Conservation (phyloP, 2,329 filamentous ascomycete species). For the Cladosporium sp. region DNA sequence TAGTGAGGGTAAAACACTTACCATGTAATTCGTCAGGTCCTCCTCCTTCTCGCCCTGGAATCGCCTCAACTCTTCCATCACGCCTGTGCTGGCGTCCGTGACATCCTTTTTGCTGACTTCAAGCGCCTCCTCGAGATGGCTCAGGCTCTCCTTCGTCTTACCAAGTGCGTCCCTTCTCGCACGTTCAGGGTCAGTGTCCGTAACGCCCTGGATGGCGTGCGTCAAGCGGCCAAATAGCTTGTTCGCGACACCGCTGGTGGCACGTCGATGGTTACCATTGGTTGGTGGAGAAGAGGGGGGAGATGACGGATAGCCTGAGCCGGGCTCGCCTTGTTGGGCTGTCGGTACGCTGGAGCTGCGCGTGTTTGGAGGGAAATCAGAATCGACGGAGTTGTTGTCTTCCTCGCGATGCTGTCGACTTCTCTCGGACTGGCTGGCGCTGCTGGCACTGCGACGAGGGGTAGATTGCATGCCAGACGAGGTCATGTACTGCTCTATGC, state of each 20-base stretch:
- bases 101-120: constrained; percentile 86
- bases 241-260: constrained; percentile 79
- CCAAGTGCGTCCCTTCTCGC: constrained; percentile 90
- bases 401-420: constrained; percentile 45
- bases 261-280: constrained; percentile 62
- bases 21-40: constrained; percentile 91
- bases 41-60: constrained; percentile 97
- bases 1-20: constrained; percentile 51
- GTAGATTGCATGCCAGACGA: constrained; percentile 59
- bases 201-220: constrained; percentile 92
- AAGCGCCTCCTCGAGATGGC: constrained; percentile 83
- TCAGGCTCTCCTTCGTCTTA: constrained; percentile 85
- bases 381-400: constrained; percentile 87
- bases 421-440: constrained; percentile 33
- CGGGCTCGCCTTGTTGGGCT: constrained; percentile 25
- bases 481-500: constrained; percentile 88
- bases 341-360: constrained; percentile 14
- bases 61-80: constrained; percentile 81
- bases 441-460: constrained; percentile 59
- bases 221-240: constrained; percentile 92
- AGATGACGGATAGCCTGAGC: constrained; percentile 12
- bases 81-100: constrained; percentile 82
- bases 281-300: constrained; percentile 24
- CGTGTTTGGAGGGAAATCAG: constrained; percentile 83
- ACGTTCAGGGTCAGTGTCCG: constrained; percentile 90